These are phyloP conservation scores for Daldinia sp. DNA, from an alignment of 2,329 filamentous ascomycete genomes.

Conservation along the genomic window DNA sequence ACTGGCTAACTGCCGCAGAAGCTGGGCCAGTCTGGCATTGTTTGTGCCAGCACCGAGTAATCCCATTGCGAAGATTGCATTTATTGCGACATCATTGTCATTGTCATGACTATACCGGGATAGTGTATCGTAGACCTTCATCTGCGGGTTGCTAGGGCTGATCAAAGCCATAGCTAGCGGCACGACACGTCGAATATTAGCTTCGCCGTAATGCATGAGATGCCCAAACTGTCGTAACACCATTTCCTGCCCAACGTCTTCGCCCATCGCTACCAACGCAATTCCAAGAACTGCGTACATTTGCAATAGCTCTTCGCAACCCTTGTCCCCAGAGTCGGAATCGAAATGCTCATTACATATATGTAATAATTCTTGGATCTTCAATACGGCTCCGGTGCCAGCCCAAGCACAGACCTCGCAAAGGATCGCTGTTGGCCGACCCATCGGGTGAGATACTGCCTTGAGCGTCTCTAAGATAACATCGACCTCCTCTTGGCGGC, in stretches of 20 bases:
- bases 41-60: slow-evolving; percentile 96
- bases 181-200: slow-evolving; percentile 96
- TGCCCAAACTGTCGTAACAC: slow-evolving; percentile 96
- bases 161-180: slow-evolving; percentile 96
- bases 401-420: slow-evolving; percentile 98
- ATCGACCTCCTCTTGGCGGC: slow-evolving; percentile 97
- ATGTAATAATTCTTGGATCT: slow-evolving; percentile 95
- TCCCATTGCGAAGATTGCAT: slow-evolving; percentile 99
- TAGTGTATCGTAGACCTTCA: slow-evolving; percentile 99
- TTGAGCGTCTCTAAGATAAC: slow-evolving; percentile 97
- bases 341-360: slow-evolving; percentile 98
- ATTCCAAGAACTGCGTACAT: slow-evolving; percentile 95
- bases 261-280: slow-evolving; percentile 95
- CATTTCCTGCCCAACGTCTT: slow-evolving; percentile 99
- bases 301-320: slow-evolving; percentile 93
- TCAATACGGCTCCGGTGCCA: slow-evolving; percentile 94
- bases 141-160: slow-evolving; percentile 97
- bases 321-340: slow-evolving; percentile 85
- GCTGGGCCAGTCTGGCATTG: slow-evolving; percentile 93
- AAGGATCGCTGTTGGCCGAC: slow-evolving; percentile 91
- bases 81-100: slow-evolving; percentile 97
- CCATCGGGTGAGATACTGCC: slow-evolving; percentile 95
- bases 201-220: slow-evolving; percentile 98
- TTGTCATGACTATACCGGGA: slow-evolving; percentile 99
- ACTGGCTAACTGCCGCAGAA: slow-evolving; percentile 91